Evolutionary conservation across 495 filamentous ascomycete species (phyloP), one percentile per base, ranked within the genome.

Genomic region (Filosporella fistucella): DNA sequence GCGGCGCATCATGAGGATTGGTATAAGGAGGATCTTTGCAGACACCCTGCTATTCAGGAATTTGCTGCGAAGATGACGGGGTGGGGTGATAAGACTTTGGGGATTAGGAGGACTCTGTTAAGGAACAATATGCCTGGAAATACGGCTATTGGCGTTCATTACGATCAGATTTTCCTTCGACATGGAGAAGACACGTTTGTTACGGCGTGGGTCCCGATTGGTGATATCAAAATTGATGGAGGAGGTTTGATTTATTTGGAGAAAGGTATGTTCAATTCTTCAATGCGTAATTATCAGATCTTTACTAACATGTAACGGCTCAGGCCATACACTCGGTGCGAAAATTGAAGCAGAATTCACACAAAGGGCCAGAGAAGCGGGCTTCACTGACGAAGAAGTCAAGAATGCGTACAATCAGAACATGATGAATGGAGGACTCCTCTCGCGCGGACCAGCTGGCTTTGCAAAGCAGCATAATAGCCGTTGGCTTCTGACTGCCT

Each of bases 161-260:
- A 84, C 54, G 81, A 85, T 53, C 79, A 82, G 58, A 78, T 81
- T 22, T 85, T 84, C 60, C 62, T 85, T n/a, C 59, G 80, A 1
- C 56, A 75, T 49, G 80, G 78, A 0, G 74, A 77, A 23, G 68
- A 75, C 6, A 77, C 73, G 1, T 71, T 67, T 49, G 52, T 84
- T 5, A 85, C 80, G 14, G 78, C 78, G 4, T 85, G 81, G 81
- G 76, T 81, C 0, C 81, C 80, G 0, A 81, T 84, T 26, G 80
- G 80, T 0, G 77, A 84, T 55, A 65, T 81, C 13, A 67, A 67
- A 28, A 13, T 78, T 1, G 71, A 68, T 45, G 80, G 80, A 1
- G 78, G 81, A 1, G 81, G 80, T 0, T 53, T 85, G 40, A 80
- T 84, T 17, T 84, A 84, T 55, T 55, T 85, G 11, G 80, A 82